Base-by-base conservation (phyloP, 1,139 yeast genomes). In the Suhomyces chickasaworum region DNA sequence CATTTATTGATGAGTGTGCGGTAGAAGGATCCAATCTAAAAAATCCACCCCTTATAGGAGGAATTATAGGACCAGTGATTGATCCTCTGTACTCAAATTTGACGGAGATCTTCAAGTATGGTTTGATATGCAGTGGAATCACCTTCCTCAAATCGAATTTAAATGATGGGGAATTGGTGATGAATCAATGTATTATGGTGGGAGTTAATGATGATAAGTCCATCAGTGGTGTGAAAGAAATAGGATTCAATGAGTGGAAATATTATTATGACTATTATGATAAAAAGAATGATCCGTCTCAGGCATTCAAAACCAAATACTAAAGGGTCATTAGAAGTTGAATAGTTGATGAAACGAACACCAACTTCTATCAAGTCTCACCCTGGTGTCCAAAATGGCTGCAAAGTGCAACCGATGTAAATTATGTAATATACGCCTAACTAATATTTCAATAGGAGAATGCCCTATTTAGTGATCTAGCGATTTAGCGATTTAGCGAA, bases 101-200 rank as follows among this genome's bases (percentile, higher is more conserved):
- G 54, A 74, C 80, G 4, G 81, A 78, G 44, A 80, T 80, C 4
- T 78, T 81, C 60, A 77, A 75, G 46, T 69, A 77, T 51, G 87
- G 86, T 2, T 69, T 82, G 46, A 75, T 82, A 7, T 80, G 85
- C 53, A 77, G 85, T 48, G 85, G 81, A 3, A 77, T 82, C 31
- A 76, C 84, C 4, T 77, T 73, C 53, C 68, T 80, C 49, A 79
- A 78, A 48, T 61, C 74, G 12, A 66, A 63, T 39, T 59, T 62
- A 46, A 61, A 57, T 39, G 72, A 67, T 30, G 60, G 58, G 7
- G 57, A 59, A 10, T 49, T 51, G 7, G 54, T 53, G 37, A 63
- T 73, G 59, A 60, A 65, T 39, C 63, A 63, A 44, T 73, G 78
- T 53, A 53, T 72, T 21, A 71, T 75, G 63, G 51, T 67, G 13